Evolutionary conservation across 305 asterid species (phyloP), one percentile per base, ranked within the genome.

Genomic region (Fraxinus platypoda): DNA sequence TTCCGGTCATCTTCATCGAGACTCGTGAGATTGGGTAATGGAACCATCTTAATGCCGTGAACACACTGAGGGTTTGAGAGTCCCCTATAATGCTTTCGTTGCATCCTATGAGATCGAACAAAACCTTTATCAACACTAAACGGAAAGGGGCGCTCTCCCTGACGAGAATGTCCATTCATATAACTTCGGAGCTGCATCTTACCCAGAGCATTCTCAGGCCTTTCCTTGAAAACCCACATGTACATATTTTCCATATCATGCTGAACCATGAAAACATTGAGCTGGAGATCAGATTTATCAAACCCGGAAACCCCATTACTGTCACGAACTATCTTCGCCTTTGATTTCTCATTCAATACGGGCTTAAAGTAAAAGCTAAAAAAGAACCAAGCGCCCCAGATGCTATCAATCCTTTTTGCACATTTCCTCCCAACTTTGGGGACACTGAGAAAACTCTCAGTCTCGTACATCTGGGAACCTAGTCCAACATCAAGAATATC

Each of bases 321-420:
- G 68, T 94, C 97, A 15, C 87, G 85, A 5, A 84, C 78, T 8
- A 93, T 85, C 76, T 93, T 94, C 0, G 94, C 93, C 89, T 94
- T 94, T 0, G 98, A 92, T 79, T 92, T 94, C 80, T 90, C 97
- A 25, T 91, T 94, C 21, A 94, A 66, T 1, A 92, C 98, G 0
- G 98, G 98, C 89, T 88, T 92, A 76, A 94, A 94, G 89, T 94
- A 94, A 82, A 91, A 94, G 91, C 90, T 93, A 86, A 94, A 94
- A 91, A 94, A 94, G 74, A 93, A 89, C 98, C 98, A 94, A 41
- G 98, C 98, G 15, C 98, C 98, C 98, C 98, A 94, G 25, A 94
- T 91, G 84, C 94, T 93, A 80, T 94, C 97, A 11, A 90, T 87
- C 77, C 98, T 86, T 84, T 93, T 94, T 0, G 92, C 89, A 68